Conservation (phyloP, 2,329 filamentous ascomycete species). For the Ceratocystiopsis minuta region DNA sequence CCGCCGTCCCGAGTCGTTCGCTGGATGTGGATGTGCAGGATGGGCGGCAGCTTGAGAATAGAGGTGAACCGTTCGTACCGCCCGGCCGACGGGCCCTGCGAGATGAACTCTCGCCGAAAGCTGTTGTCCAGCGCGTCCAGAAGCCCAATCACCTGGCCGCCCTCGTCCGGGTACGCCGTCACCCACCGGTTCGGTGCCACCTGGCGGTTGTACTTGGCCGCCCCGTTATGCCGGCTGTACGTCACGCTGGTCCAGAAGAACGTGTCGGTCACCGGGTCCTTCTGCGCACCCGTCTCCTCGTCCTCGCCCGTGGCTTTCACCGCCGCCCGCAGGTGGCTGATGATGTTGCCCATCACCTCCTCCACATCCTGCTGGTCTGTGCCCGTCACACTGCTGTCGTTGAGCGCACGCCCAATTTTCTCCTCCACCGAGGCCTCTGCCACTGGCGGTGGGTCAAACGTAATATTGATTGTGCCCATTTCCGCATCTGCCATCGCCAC, state of each 20-base stretch:
- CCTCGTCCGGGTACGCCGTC: conserved; percentile 36
- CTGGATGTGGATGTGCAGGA: conserved; percentile 80
- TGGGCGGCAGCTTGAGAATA: conserved; percentile 59
- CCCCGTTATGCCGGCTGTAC: conserved; percentile 35
- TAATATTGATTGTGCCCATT: not conserved
- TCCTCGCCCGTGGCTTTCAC: conserved; percentile 54
- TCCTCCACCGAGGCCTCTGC: conserved; percentile 23
- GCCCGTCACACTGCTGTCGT: conserved; percentile 28
- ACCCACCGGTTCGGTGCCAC: conserved; percentile 43
- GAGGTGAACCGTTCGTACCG: conserved; percentile 44
- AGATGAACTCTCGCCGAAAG: conserved; percentile 64
- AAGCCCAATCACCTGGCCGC: conserved; percentile 38
- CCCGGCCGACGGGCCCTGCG: conserved; percentile 33
- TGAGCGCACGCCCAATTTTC: conserved; percentile 26
- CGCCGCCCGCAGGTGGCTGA: conserved; percentile 79
- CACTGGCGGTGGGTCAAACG: conserved; percentile 11
- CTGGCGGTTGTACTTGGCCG: conserved; percentile 21
- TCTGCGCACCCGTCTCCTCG: conserved; percentile 48
- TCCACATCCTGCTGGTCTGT: conserved; percentile 83
- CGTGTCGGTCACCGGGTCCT: conserved; percentile 59
- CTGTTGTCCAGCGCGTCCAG: conserved; percentile 73
- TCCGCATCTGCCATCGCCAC: not conserved
- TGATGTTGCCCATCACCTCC: conserved; percentile 83
- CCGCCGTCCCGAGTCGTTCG: conserved; percentile 55
- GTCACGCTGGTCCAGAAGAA: conserved; percentile 46